Conservation (phyloP, 768 basidiomycete genomes). For the Boletus edulis region DNA sequence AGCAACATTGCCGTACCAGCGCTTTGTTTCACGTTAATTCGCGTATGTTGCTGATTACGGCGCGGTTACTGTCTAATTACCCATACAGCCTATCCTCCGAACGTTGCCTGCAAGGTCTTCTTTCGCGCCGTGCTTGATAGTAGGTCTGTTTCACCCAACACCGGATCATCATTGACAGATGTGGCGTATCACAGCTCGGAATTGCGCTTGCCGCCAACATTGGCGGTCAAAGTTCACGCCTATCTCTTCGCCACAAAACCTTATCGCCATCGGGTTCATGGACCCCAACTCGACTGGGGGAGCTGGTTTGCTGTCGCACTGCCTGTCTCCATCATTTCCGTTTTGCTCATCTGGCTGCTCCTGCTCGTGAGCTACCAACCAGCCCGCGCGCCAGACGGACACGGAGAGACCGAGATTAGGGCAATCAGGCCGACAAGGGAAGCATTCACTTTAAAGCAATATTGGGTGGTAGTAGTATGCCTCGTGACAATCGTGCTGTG, state of each 20-base stretch:
- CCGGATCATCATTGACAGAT: not conserved
- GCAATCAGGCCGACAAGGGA: slow-evolving; percentile 86
- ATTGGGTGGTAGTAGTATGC: slow-evolving; percentile 84
- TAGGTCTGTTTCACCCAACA: slow-evolving; percentile 39
- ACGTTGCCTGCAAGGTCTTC: slow-evolving; percentile 83
- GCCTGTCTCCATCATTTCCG: slow-evolving; percentile 84
- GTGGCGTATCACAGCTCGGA: slow-evolving; percentile 57
- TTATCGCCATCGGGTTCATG: slow-evolving; percentile 90
- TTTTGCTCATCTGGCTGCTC: slow-evolving; percentile 89
- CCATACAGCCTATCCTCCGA: slow-evolving; percentile 80
- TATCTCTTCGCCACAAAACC: slow-evolving; percentile 96
- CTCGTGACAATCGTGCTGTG: slow-evolving; percentile 83
- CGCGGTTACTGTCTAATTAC: not conserved
- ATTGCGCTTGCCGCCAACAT: slow-evolving; percentile 99
- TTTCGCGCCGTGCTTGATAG: slow-evolving; percentile 90
- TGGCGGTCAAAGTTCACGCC: slow-evolving; percentile 96
- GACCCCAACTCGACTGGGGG: slow-evolving; percentile 80
- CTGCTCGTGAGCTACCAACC: slow-evolving; percentile 82
- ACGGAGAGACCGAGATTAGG: slow-evolving; percentile 79
- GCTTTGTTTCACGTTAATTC: slow-evolving; percentile 93
- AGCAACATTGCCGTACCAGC: slow-evolving; percentile 98
- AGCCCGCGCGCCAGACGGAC: slow-evolving; percentile 65
- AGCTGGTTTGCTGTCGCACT: slow-evolving; percentile 93
- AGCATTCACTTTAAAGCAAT: slow-evolving; percentile 79
- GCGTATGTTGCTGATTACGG: slow-evolving; percentile 47